These are phyloP conservation scores for Hansfordia pulvinata DNA, from an alignment of 2,329 filamentous ascomycete species.

Conservation along the genomic window DNA sequence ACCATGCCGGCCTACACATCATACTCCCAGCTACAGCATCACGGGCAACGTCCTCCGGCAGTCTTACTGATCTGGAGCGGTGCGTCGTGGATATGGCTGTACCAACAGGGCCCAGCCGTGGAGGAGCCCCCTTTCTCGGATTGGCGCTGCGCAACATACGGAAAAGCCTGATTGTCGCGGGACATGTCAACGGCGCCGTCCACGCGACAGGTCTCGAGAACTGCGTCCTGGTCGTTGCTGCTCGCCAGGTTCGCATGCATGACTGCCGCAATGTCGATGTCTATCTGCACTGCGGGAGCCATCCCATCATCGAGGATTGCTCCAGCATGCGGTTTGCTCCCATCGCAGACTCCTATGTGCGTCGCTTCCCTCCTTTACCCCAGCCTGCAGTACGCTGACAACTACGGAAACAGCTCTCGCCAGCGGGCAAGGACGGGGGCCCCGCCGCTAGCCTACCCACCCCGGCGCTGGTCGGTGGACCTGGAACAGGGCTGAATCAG, in stretches of 20 bases:
- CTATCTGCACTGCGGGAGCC: slow-evolving; percentile 68
- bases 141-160: slow-evolving; percentile 54
- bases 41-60: slow-evolving; percentile 59
- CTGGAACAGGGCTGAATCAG: slow-evolving; percentile 53
- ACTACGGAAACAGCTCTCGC: too few relatives aligned
- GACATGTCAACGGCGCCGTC: slow-evolving; percentile 63
- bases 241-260: slow-evolving; percentile 88
- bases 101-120: slow-evolving; percentile 44
- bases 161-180: slow-evolving; percentile 61
- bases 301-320: slow-evolving; percentile 92
- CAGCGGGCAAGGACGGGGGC: too few relatives aligned
- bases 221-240: slow-evolving; percentile 64
- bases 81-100: slow-evolving; percentile 75
- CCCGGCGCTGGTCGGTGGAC: neutral
- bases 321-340: slow-evolving; percentile 64
- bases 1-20: slow-evolving; percentile 59
- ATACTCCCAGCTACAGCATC: slow-evolving; percentile 60
- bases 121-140: slow-evolving; percentile 54
- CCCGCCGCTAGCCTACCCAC: neutral
- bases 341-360: slow-evolving; percentile 56
- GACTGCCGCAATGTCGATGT: slow-evolving; percentile 70
- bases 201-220: slow-evolving; percentile 67
- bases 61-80: slow-evolving; percentile 51
- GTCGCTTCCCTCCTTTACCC: slow-evolving; percentile 16
- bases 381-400: too few relatives aligned